Evolutionary conservation across 208 protist genomes (phyloP).

Genomic region (Crithidia expoeki): DNA sequence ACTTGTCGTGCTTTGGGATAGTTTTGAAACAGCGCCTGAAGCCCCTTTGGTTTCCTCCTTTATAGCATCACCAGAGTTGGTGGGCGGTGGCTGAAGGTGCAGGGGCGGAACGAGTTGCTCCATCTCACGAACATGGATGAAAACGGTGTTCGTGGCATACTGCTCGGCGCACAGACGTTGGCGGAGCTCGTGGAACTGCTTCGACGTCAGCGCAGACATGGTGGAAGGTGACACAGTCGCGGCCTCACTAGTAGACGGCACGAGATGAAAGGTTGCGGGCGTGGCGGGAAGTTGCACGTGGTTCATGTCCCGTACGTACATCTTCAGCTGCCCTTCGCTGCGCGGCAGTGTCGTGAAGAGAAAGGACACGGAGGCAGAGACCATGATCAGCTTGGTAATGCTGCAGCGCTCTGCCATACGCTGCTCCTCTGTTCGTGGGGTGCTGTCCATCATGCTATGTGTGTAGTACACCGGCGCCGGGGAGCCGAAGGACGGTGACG

Average conservation of each 20-base stretch:
- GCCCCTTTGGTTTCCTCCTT: neutral
- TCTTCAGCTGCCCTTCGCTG: constrained; percentile 44
- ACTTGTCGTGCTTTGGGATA: neutral
- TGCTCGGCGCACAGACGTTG: constrained; percentile 74
- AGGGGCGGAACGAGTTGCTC: constrained; percentile 75
- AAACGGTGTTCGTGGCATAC: constrained; percentile 62
- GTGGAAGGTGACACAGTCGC: neutral
- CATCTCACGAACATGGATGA: constrained; percentile 86
- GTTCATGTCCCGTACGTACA: constrained; percentile 70
- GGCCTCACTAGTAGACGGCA: neutral
- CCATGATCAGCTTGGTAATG: constrained; percentile 86
- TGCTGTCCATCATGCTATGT: constrained; percentile 21
- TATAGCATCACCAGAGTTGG: neutral
- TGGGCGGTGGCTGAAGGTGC: constrained; percentile 39
- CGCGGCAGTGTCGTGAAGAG: constrained; percentile 68
- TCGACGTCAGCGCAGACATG: constrained; percentile 12
- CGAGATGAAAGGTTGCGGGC: neutral
- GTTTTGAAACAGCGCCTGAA: neutral
- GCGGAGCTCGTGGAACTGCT: constrained; percentile 39
- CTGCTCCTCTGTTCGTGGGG: constrained; percentile 47
- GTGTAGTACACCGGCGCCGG: constrained; percentile 42
- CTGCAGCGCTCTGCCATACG: constrained; percentile 69
- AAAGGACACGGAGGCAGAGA: constrained; percentile 71
- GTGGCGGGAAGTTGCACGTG: constrained; percentile 27
- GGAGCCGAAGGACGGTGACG: constrained; percentile 12